phyloP scores from a whole-genome alignment of 2,329 filamentous ascomycete species.

The Plectosphaerella cucumerina region DNA sequence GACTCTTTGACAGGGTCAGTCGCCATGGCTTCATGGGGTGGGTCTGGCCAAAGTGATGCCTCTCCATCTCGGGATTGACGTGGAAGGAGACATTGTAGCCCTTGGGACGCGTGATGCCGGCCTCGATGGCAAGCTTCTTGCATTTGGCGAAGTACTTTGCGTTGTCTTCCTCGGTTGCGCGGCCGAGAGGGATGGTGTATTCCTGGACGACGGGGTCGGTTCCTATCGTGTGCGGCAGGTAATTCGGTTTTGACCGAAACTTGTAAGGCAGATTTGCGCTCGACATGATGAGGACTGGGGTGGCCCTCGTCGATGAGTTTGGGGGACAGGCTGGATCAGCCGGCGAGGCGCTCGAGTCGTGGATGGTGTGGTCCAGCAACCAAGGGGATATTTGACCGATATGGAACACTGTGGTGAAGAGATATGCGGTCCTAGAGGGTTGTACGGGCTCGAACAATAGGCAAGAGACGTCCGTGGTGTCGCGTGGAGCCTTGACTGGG shows the following conservation, averaged over 20 bases:
- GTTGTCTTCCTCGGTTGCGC: constrained; percentile 49
- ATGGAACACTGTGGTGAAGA: no score
- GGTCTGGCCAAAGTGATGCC: constrained; percentile 92
- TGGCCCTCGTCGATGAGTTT: no score
- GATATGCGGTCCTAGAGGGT: no score
- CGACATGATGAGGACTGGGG: constrained; percentile 20
- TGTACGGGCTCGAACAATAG: no score
- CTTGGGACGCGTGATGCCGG: constrained; percentile 73
- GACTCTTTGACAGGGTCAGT: constrained; percentile 87
- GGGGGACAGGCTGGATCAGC: no score
- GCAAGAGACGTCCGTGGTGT: no score
- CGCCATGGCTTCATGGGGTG: constrained; percentile 99
- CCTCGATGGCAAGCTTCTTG: constrained; percentile 50
- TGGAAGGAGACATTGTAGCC: constrained; percentile 94
- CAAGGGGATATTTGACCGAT: no score
- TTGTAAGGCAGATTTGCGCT: constrained; percentile 42
- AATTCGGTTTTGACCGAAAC: constrained; percentile 55
- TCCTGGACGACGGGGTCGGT: constrained; percentile 49
- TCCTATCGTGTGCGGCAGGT: constrained; percentile 51
- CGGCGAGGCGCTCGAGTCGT: no score
- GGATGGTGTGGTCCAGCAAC: no score
- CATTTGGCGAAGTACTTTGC: constrained; percentile 54
- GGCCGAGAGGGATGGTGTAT: constrained; percentile 44
- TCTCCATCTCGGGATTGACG: constrained; percentile 90
- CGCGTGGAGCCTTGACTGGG: no score